Percentiles rank a stretch among this genome's conserved stretches.
Evolutionary conservation across 495 filamentous ascomycete species (phyloP).

Genomic region (Penicillium crystallinum): DNA sequence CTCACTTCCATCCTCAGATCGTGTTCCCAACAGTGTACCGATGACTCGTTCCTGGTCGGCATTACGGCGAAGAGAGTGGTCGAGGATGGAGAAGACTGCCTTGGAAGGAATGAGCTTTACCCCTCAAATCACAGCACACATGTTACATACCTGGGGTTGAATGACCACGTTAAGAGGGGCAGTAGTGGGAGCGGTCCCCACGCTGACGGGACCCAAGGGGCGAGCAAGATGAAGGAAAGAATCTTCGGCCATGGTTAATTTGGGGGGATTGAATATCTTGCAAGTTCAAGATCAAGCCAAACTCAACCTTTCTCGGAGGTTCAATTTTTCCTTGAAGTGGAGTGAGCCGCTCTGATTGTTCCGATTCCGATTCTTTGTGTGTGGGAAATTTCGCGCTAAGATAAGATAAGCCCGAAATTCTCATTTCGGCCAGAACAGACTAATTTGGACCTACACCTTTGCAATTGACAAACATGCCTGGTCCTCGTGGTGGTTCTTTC

Average conservation of each 20-base stretch:
- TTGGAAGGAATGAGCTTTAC: slow-evolving; percentile 27
- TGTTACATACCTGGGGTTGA: slow-evolving; percentile 78
- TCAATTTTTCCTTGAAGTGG: slow-evolving; percentile 31
- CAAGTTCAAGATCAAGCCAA: slow-evolving; percentile 11
- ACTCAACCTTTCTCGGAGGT: slow-evolving; percentile 23
- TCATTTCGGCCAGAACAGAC: slow-evolving; percentile 3
- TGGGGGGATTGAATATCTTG: slow-evolving; percentile 6
- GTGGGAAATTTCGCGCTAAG: slow-evolving; percentile 51
- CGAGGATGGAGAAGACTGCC: slow-evolving; percentile 95
- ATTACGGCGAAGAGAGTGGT: slow-evolving; percentile 89
- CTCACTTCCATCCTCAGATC: slow-evolving; percentile 93
- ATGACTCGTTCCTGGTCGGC: slow-evolving; percentile 91
- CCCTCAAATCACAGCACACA: slow-evolving; percentile 1
- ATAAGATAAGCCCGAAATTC: slow-evolving; percentile 43
- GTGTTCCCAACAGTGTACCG: slow-evolving; percentile 85
- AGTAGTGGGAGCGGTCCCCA: slow-evolving; percentile 75
- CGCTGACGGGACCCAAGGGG: slow-evolving; percentile 73
- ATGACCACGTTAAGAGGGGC: slow-evolving; percentile 88
- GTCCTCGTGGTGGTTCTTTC: slow-evolving; percentile 21
- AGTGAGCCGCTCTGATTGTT: slow-evolving; percentile 24
- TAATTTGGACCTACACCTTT: neutral
- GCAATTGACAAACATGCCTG: slow-evolving; percentile 13
- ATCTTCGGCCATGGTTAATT: slow-evolving; percentile 73
- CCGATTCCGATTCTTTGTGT: slow-evolving; percentile 47
- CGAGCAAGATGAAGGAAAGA: slow-evolving; percentile 92